Evolutionary conservation across 1,139 yeast genomes (phyloP), one percentile per base, ranked within the genome.

Genomic region (Suhomyces atakaporum): DNA sequence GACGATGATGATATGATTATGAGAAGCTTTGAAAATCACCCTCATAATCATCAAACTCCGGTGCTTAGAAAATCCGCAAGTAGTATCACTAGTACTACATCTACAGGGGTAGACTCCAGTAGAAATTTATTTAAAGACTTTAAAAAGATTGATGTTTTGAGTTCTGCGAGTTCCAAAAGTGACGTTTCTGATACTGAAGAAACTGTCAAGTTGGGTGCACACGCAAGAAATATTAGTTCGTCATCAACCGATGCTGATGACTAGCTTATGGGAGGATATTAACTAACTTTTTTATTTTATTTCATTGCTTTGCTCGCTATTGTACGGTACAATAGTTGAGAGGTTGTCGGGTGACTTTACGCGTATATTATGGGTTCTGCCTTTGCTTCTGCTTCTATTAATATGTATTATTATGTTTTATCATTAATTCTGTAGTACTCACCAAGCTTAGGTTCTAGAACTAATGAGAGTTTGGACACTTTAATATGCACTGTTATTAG

Each of bases 1-100:
- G 82, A 74, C 45, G 81, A 77, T 44, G 84, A 79, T 46, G 84
- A 79, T 46, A 71, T 69, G 65, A 69, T 77, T 25, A 63, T 69
- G 49, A 53, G 75, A 33, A 69, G 69, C 31, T 64, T 67, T 40
- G 73, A 69, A 38, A 58, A 58, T 58, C 47, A 62, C 53, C 47
- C 49, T 11, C 47, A 51, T 32, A 45, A 42, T 31, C 47, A 46
- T 27, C 49, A 44, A 26, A 46, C 50, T 12, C 51, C 51, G 6
- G 29, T 40, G 19, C 33, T 45, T 15, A 36, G 39, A 27, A 42
- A 38, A 20, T 25, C 37, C 1, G 37, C 35, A 8, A 35, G 42
- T 19, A 21, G 42, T 19, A 21, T 32, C 19, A 16, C 37, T 19
- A 38, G 40, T 31, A 27, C 31, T 15, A 20, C 38, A 10, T 35